These are phyloP conservation scores for Fusarium torulosum DNA, from an alignment of 2,329 filamentous ascomycete species.

Conservation along the genomic window DNA sequence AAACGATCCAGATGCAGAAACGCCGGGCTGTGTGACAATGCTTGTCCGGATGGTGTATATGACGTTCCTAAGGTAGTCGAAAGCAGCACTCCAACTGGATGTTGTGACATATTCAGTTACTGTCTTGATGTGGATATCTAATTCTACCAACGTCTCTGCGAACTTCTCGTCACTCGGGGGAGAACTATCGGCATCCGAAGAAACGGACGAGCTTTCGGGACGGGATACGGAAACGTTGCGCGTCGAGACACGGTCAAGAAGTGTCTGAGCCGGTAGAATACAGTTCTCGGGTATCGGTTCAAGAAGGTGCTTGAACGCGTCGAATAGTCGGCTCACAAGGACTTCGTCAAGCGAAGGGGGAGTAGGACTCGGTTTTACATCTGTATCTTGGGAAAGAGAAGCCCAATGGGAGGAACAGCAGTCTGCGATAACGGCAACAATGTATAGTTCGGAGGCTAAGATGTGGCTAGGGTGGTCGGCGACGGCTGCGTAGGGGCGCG, in stretches of 20 bases:
- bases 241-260: constrained; percentile 65
- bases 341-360: constrained; percentile 62
- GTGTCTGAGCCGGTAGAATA: constrained; percentile 66
- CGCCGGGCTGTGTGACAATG: constrained; percentile 54
- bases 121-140: constrained; percentile 67
- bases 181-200: constrained; percentile 33
- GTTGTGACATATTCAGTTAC: constrained; percentile 75
- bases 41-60: constrained; percentile 64
- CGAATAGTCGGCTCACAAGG: constrained; percentile 67
- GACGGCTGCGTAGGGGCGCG: constrained; percentile 65
- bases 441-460: constrained; percentile 72
- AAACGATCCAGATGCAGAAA: constrained; percentile 53
- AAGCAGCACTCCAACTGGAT: constrained; percentile 71
- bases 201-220: constrained; percentile 33
- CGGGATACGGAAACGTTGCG: constrained; percentile 55
- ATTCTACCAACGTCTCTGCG: constrained; percentile 56
- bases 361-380: constrained; percentile 32
- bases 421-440: constrained; percentile 73
- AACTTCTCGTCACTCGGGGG: constrained; percentile 43
- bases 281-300: constrained; percentile 70
- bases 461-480: constrained; percentile 69
- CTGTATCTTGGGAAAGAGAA: constrained; percentile 52
- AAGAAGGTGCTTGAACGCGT: constrained; percentile 68
- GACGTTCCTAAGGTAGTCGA: constrained; percentile 68
- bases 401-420: constrained; percentile 74